These are phyloP conservation scores for Candida namnaoensis DNA, from an alignment of 805 yeast genomes.

Conservation along the genomic window DNA sequence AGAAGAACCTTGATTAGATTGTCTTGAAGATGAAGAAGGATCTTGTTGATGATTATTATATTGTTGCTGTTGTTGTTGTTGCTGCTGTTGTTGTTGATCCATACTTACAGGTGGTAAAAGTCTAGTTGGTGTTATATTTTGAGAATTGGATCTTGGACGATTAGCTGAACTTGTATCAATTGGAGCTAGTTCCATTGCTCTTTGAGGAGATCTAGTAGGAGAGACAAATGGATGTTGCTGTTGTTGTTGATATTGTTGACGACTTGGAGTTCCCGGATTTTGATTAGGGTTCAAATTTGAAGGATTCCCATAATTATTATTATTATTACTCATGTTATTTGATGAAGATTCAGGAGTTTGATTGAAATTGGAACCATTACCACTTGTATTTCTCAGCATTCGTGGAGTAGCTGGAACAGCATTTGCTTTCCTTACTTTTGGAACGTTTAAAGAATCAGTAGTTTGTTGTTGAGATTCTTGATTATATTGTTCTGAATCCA, in stretches of 20 bases:
- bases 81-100: conserved; percentile 1
- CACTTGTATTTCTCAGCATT: conserved; percentile 51
- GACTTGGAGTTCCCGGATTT: no score
- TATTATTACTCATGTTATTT: background rate
- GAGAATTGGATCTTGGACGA: background rate
- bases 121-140: conserved; percentile 3
- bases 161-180: conserved; percentile 2
- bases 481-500: background rate
- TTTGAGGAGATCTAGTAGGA: conserved; percentile 10
- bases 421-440: conserved; percentile 5
- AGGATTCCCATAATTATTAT: no score
- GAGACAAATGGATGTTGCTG: background rate
- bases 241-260: conserved; percentile 3
- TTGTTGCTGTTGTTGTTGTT: conserved; percentile 1
- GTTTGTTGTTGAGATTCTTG: background rate
- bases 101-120: conserved; percentile 12
- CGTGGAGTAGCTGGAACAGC: conserved; percentile 60
- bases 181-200: conserved; percentile 5
- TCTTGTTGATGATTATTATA: background rate
- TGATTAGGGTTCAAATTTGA: no score
- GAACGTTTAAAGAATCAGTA: no score
- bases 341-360: conserved; percentile 1
- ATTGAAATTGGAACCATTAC: no score
- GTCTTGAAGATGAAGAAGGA: background rate
- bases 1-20: conserved; percentile 5